Evolutionary conservation across 2,329 filamentous ascomycete genomes (phyloP).

Genomic region (Diplodia seriata): DNA sequence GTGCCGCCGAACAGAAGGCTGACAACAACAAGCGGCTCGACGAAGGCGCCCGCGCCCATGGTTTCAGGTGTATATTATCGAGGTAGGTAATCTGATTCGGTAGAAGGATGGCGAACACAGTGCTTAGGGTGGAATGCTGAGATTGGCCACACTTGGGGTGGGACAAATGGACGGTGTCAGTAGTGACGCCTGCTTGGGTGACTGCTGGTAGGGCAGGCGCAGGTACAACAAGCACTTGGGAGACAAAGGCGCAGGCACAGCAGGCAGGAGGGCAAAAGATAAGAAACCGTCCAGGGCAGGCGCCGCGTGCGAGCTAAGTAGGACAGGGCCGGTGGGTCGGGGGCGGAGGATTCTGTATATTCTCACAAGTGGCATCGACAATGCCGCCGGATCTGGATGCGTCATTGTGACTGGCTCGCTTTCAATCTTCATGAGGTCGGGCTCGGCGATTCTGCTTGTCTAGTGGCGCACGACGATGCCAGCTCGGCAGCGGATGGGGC

Average conservation of each 20-base stretch:
- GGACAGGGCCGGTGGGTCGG: slow-evolving; percentile 4
- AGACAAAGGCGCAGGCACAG: slow-evolving; percentile 8
- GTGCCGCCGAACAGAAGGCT: slow-evolving; percentile 67
- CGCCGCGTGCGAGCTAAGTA: not conserved
- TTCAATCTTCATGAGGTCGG: not conserved
- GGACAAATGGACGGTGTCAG: not conserved
- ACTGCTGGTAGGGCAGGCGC: not conserved
- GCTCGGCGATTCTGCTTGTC: not conserved
- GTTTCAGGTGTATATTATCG: slow-evolving; percentile 18
- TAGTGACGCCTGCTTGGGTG: not conserved
- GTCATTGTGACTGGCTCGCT: slow-evolving; percentile 18
- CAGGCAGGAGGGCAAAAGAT: not conserved
- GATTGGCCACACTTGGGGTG: not conserved
- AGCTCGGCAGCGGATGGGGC: slow-evolving; percentile 19
- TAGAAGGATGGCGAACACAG: not conserved
- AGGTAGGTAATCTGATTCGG: not conserved
- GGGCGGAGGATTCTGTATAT: slow-evolving; percentile 4
- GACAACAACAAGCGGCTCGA: slow-evolving; percentile 68
- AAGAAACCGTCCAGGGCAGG: not conserved
- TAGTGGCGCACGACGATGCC: not conserved
- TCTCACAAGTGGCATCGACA: not conserved
- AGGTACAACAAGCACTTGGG: not conserved
- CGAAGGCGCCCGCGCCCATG: slow-evolving; percentile 64
- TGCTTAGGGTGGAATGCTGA: not conserved
- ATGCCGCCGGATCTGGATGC: not conserved